Percentiles rank a stretch among this genome's conserved stretches.
Conservation (phyloP, 768 basidiomycete species). For the Piloderma croceum region DNA sequence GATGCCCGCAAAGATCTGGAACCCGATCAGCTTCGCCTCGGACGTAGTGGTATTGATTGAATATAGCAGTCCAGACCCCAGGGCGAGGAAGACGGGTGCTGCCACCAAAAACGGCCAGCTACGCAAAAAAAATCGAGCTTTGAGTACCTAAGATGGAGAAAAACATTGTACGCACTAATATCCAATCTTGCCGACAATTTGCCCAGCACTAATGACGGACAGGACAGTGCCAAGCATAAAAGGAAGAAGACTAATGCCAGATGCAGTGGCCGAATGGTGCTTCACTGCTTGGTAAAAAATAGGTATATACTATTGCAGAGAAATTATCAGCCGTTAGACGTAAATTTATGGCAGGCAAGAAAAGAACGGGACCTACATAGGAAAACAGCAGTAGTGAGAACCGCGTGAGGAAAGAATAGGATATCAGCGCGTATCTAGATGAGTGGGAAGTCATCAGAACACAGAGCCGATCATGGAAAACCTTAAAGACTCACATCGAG, state of each 20-base stretch:
- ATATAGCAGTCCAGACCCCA: slow-evolving; percentile 9
- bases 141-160: too few relatives aligned
- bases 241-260: slow-evolving; percentile 9
- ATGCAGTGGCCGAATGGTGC: slow-evolving; percentile 5
- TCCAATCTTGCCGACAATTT: slow-evolving; percentile 6
- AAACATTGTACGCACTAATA: slow-evolving; percentile 10
- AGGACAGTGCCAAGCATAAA: slow-evolving; percentile 4
- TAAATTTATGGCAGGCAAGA: too few relatives aligned
- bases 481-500: background rate
- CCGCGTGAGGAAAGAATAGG: slow-evolving; percentile 5
- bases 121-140: too few relatives aligned
- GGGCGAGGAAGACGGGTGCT: slow-evolving; percentile 5
- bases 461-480: background rate
- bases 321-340: too few relatives aligned
- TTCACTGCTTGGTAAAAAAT: slow-evolving; percentile 5
- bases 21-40: too few relatives aligned
- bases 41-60: slow-evolving; percentile 1
- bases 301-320: too few relatives aligned
- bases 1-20: slow-evolving; percentile 14
- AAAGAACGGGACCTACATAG: background rate
- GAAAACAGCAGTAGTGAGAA: slow-evolving; percentile 4
- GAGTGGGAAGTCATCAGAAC: too few relatives aligned
- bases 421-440: slow-evolving; percentile 5
- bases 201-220: slow-evolving; percentile 1
- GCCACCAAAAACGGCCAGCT: slow-evolving; percentile 11